Percentiles rank a stretch among this genome's conserved stretches.
phyloP scores from a whole-genome alignment of 1,284 basidiomycete species.

The Albatrellus sp. region DNA sequence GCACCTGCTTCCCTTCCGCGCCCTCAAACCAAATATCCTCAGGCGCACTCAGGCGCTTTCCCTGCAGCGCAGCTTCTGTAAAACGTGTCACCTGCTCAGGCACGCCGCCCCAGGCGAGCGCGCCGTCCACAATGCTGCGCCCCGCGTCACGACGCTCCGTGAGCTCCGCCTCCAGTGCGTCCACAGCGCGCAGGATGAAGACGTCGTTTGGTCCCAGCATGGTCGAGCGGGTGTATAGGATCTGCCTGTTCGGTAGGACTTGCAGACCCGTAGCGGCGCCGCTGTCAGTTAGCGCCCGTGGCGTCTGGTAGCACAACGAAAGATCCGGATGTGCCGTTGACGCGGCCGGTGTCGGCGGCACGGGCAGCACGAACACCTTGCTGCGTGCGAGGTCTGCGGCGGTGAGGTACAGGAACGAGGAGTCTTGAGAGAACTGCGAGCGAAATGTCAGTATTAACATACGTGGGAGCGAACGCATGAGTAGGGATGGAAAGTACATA shows the following conservation, averaged over 20 bases:
- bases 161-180: constrained; percentile 12
- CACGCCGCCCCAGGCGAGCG: constrained; percentile 18
- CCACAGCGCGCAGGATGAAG: constrained; percentile 43
- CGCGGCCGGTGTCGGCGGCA: constrained; percentile 46
- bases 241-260: constrained; percentile 39
- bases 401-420: constrained; percentile 57
- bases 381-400: constrained; percentile 65
- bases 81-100: constrained; percentile 50
- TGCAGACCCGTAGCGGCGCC: constrained; percentile 52
- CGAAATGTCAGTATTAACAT: not conserved
- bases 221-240: constrained; percentile 59
- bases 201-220: constrained; percentile 66
- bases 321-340: constrained; percentile 40
- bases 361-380: constrained; percentile 60
- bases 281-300: constrained; percentile 43
- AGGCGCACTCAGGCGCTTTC: constrained; percentile 42
- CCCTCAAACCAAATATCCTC: constrained; percentile 85
- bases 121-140: too few relatives aligned
- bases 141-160: not conserved
- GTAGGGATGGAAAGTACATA: constrained; percentile 19
- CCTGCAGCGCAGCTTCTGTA: constrained; percentile 41
- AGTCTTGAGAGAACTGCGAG: constrained; percentile 65
- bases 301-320: constrained; percentile 33
- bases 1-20: constrained; percentile 56
- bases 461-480: not conserved